These are phyloP conservation scores for Barnettozyma hawaiiensis DNA, from an alignment of 1,139 yeast genomes.

Conservation along the genomic window DNA sequence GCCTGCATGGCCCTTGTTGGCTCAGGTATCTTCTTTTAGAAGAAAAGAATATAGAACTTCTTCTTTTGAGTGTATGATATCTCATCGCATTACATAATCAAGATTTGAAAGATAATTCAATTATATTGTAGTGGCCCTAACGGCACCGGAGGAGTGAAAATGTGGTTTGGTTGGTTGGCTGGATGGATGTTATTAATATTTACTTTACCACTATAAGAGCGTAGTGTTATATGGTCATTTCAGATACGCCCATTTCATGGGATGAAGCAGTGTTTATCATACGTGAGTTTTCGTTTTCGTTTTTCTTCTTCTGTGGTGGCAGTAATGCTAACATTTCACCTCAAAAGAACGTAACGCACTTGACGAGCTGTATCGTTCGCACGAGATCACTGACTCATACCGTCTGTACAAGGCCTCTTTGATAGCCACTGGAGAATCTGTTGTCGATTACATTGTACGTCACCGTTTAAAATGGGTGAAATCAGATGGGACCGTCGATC, in stretches of 20 bases:
- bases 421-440: conserved; percentile 4
- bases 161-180: too few species aligned
- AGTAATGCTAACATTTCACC: neutral
- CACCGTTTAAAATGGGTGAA: conserved; percentile 13
- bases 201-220: too few species aligned
- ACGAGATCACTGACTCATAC: conserved; percentile 10
- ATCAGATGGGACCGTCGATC: conserved; percentile 6
- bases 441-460: conserved; percentile 17
- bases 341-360: conserved; percentile 12
- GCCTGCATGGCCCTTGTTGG: conserved; percentile 19
- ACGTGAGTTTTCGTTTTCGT: neutral
- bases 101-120: too few species aligned
- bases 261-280: neutral
- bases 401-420: conserved; percentile 9
- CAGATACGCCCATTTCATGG: conserved; percentile 4
- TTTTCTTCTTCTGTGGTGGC: neutral
- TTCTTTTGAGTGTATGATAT: too few species aligned
- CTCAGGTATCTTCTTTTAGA: conserved; percentile 17
- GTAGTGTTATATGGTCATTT: neutral
- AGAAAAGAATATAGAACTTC: too few species aligned
- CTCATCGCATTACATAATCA: too few species aligned
- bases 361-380: conserved; percentile 16
- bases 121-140: too few species aligned
- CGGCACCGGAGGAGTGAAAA: too few species aligned
- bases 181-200: too few species aligned